Conservation (phyloP, 257 asterid genomes). For the Striga asiatica region DNA sequence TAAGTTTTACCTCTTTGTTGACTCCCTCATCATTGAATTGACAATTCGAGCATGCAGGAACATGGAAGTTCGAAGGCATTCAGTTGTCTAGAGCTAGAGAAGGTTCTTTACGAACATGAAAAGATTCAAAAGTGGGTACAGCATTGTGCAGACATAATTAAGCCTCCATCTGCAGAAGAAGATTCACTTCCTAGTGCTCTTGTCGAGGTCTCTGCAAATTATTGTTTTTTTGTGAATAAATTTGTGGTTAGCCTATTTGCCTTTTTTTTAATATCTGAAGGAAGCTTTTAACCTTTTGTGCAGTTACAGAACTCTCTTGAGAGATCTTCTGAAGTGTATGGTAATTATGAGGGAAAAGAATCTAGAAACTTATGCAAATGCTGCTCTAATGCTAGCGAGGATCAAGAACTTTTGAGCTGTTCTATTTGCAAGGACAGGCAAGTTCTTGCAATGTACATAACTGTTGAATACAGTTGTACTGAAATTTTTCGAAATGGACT, state of each 20-base stretch:
- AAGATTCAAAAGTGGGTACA: conserved; percentile 55
- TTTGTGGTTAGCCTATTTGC: background rate
- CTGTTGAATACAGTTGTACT: background rate
- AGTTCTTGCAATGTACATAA: conserved; percentile 10
- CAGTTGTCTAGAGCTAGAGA: conserved; percentile 60
- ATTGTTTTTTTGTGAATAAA: conserved; percentile 6
- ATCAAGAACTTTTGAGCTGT: conserved; percentile 43
- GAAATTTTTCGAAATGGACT: conserved; percentile 13
- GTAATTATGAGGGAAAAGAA: conserved; percentile 16
- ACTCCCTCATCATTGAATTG: conserved; percentile 12
- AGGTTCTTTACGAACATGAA: conserved; percentile 47
- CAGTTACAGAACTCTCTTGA: conserved; percentile 48
- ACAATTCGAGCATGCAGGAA: conserved; percentile 40
- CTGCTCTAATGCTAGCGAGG: conserved; percentile 30
- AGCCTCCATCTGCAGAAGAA: conserved; percentile 33
- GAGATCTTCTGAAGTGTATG: conserved; percentile 45
- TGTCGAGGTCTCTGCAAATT: conserved; percentile 35
- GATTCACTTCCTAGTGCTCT: conserved; percentile 34
- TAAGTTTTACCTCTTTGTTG: too few relatives aligned
- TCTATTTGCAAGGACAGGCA: conserved; percentile 64
- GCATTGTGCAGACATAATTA: conserved; percentile 36
- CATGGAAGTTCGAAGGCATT: conserved; percentile 55
- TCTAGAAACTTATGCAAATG: conserved; percentile 28
- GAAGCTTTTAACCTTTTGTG: conserved; percentile 10
- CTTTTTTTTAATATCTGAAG: conserved; percentile 13